Percentiles rank a stretch among this genome's conserved stretches.
phyloP scores from a whole-genome alignment of 208 protist species.

The Acanthamoeba healyi region DNA sequence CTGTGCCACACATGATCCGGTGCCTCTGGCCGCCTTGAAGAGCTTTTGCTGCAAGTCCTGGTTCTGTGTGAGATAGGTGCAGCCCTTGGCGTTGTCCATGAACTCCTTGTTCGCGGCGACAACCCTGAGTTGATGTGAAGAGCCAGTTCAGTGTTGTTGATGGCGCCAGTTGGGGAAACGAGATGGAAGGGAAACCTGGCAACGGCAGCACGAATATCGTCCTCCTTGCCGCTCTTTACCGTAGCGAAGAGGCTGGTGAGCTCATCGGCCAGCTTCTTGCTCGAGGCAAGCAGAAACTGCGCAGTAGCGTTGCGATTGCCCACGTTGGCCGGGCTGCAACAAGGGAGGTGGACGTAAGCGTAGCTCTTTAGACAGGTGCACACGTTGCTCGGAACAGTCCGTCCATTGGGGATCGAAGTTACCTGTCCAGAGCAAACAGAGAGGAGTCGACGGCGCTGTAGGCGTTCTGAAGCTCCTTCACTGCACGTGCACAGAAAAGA shows the following conservation, averaged over 20 bases:
- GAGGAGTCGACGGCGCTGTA: conserved; percentile 54
- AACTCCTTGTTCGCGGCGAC: conserved; percentile 42
- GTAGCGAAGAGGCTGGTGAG: neutral
- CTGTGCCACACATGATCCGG: neutral
- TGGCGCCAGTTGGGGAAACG: no score
- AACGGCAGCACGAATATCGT: conserved; percentile 12
- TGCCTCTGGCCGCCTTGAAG: neutral
- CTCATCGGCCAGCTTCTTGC: conserved; percentile 47
- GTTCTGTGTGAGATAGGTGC: conserved; percentile 20
- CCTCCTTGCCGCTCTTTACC: conserved; percentile 19
- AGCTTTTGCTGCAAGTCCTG: conserved; percentile 4
- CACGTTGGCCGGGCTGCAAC: conserved; percentile 35
- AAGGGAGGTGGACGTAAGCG: no score
- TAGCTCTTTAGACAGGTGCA: no score
- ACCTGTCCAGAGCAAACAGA: conserved; percentile 61
- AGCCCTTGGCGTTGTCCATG: conserved; percentile 62
- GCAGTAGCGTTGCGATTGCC: conserved; percentile 46
- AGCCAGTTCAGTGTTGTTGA: no score
- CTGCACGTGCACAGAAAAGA: neutral
- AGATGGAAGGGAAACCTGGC: neutral
- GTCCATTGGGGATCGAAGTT: no score
- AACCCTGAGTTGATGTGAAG: no score
- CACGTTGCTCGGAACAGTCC: no score
- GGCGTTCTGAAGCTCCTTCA: conserved; percentile 20
- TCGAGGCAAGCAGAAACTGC: conserved; percentile 43